These are phyloP conservation scores for Zymoseptoria brevis DNA, from an alignment of 2,329 filamentous ascomycete genomes.

Conservation along the genomic window DNA sequence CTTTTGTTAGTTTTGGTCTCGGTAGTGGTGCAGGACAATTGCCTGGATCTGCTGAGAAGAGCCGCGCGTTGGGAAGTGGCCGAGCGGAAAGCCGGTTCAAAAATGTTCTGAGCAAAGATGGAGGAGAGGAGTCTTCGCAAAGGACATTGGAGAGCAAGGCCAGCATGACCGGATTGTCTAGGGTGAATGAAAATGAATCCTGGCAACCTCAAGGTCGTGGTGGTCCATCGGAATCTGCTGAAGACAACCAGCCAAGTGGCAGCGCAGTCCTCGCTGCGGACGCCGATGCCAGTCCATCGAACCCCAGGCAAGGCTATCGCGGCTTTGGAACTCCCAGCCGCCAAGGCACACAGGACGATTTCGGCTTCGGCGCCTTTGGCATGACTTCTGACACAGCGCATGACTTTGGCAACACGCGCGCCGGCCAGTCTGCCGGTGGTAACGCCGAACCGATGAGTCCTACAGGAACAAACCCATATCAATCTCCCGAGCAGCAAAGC, in stretches of 20 bases:
- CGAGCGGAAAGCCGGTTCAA: conserved; percentile 78
- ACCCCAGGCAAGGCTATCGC: conserved; percentile 34
- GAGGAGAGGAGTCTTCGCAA: conserved; percentile 50
- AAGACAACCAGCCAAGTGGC: conserved; percentile 57
- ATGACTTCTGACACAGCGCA: conserved; percentile 46
- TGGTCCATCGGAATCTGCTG: conserved; percentile 41
- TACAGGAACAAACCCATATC: conserved; percentile 92
- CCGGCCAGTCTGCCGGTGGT: conserved; percentile 34
- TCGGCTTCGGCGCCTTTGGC: conserved; percentile 53
- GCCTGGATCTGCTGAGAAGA: conserved; percentile 58
- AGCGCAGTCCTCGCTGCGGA: conserved; percentile 68
- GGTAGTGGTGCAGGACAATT: conserved; percentile 35
- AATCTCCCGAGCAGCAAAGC: conserved; percentile 74
- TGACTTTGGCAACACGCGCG: conserved; percentile 32
- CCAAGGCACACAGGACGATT: conserved; percentile 48
- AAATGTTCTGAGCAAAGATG: conserved; percentile 73
- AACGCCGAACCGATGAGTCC: conserved; percentile 69
- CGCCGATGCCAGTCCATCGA: conserved; percentile 57
- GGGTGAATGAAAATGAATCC: conserved; percentile 47
- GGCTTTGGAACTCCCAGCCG: conserved; percentile 39
- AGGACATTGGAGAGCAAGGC: conserved; percentile 47
- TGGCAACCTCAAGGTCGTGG: conserved; percentile 32
- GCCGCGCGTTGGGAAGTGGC: conserved; percentile 55
- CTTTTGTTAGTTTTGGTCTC: conserved; percentile 85
- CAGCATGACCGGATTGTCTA: conserved; percentile 45